These are phyloP conservation scores for Aspergillus cejpii DNA, from an alignment of 2,329 filamentous ascomycete genomes.

Conservation along the genomic window DNA sequence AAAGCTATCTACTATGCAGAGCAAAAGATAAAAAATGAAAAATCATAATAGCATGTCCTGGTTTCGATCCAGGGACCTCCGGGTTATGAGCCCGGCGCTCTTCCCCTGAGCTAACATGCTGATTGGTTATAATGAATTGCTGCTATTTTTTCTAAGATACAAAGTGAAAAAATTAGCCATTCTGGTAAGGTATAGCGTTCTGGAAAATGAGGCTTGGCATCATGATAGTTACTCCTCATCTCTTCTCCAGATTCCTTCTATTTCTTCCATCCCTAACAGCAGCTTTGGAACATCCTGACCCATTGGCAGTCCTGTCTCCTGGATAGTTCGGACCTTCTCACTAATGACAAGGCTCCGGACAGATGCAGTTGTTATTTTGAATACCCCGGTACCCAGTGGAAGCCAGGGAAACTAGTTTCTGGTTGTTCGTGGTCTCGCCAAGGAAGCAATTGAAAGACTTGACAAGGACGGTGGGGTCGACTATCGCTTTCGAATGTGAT, in stretches of 20 bases:
- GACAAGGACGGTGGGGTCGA: neutral
- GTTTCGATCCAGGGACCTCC: slow-evolving; percentile 30
- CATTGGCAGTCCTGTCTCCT: neutral
- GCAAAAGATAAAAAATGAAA: too few species aligned
- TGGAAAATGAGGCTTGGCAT: too few species aligned
- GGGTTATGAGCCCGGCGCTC: slow-evolving; percentile 42
- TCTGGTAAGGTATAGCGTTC: too few species aligned
- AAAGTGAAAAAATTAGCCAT: too few species aligned
- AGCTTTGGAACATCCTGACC: too few species aligned
- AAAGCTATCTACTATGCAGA: too few species aligned
- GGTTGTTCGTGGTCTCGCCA: neutral
- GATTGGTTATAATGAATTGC: too few species aligned
- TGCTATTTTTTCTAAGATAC: too few species aligned
- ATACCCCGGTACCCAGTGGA: neutral
- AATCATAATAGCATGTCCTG: slow-evolving; percentile 10
- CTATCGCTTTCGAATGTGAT: neutral
- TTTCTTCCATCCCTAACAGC: too few species aligned
- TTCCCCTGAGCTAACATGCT: slow-evolving; percentile 39
- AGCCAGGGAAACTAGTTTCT: neutral
- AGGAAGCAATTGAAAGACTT: neutral
- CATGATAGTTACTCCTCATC: too few species aligned
- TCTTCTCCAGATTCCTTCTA: too few species aligned
- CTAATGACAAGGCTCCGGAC: neutral
- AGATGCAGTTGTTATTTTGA: neutral
- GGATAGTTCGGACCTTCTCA: neutral